Percentiles rank a stretch among this genome's conserved stretches.
phyloP scores from a whole-genome alignment of 2,329 filamentous ascomycete species.

The Alternaria hordeiaustralica region DNA sequence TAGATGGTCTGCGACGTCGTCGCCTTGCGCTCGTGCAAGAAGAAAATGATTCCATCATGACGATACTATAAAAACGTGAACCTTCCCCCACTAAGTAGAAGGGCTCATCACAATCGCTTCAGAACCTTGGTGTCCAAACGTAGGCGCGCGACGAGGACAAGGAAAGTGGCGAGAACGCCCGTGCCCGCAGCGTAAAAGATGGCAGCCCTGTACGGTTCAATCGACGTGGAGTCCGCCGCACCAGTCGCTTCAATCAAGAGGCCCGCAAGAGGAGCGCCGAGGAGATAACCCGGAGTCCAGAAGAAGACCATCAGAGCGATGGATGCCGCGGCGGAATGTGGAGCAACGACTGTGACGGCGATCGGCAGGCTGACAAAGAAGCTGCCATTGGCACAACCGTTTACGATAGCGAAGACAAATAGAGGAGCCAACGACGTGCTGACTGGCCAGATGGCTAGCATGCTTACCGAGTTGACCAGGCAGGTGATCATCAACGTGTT shows the following conservation, averaged over 20 bases:
- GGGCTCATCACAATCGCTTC: not conserved
- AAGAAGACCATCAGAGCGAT: conserved; percentile 21
- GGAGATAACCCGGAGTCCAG: conserved; percentile 32
- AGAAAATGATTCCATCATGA: not conserved
- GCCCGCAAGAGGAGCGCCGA: conserved; percentile 39
- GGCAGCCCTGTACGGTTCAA: conserved; percentile 33
- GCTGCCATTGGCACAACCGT: conserved; percentile 36
- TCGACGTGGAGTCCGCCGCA: conserved; percentile 14
- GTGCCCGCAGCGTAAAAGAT: conserved; percentile 40
- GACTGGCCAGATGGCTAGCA: conserved; percentile 41
- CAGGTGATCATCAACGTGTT: conserved; percentile 40
- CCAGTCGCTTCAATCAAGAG: conserved; percentile 34
- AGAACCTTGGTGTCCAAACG: not conserved
- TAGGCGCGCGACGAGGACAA: not conserved
- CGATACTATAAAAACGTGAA: too few species aligned
- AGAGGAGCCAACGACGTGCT: conserved; percentile 30
- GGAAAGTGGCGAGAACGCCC: conserved; percentile 5
- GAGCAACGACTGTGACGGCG: conserved; percentile 21
- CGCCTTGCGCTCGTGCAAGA: not conserved
- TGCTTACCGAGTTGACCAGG: conserved; percentile 32
- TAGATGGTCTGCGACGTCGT: not conserved
- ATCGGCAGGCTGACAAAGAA: conserved; percentile 38
- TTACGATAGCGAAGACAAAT: conserved; percentile 31
- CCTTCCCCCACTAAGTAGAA: too few species aligned
- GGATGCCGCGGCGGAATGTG: not conserved